phyloP scores from a whole-genome alignment of 1,139 yeast species.

The Kodamaea fungicola region DNA sequence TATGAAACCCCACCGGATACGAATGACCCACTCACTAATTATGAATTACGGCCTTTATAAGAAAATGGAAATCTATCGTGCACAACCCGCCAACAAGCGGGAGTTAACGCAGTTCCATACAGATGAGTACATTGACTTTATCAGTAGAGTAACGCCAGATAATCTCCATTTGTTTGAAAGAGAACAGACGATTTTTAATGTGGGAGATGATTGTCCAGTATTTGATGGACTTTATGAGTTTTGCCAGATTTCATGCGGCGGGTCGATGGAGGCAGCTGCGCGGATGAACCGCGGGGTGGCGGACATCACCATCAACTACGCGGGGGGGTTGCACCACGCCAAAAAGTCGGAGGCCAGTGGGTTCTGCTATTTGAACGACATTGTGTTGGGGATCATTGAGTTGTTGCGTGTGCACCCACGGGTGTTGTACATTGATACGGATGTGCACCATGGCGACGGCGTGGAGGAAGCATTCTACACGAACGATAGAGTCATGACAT shows the following conservation, averaged over 20 bases:
- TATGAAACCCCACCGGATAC: constrained; percentile 96
- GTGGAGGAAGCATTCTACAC: constrained; percentile 97
- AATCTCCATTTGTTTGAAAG: constrained; percentile 85
- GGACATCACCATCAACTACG: constrained; percentile 94
- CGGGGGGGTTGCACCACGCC: constrained; percentile 97
- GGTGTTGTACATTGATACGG: constrained; percentile 90
- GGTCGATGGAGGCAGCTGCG: constrained; percentile 98
- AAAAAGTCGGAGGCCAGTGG: constrained; percentile 95
- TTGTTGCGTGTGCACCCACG: constrained; percentile 87
- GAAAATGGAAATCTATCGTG: constrained; percentile 94
- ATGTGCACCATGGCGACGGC: constrained; percentile 98
- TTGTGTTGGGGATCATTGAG: constrained; percentile 87
- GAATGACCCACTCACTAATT: constrained; percentile 96
- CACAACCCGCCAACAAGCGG: constrained; percentile 95
- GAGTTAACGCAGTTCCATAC: constrained; percentile 99
- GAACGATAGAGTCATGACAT: constrained; percentile 95
- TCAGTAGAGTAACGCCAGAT: constrained; percentile 92
- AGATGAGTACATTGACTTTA: constrained; percentile 92
- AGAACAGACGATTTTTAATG: constrained; percentile 91
- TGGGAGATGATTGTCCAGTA: constrained; percentile 96
- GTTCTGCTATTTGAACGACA: constrained; percentile 84
- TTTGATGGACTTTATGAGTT: constrained; percentile 95
- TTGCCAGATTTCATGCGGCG: constrained; percentile 92
- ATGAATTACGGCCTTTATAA: constrained; percentile 97
- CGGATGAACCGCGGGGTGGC: constrained; percentile 87